Percentiles rank a stretch among this genome's conserved stretches.
phyloP scores from a whole-genome alignment of 768 basidiomycete species.

The Hygrophoropsis aurantiaca region DNA sequence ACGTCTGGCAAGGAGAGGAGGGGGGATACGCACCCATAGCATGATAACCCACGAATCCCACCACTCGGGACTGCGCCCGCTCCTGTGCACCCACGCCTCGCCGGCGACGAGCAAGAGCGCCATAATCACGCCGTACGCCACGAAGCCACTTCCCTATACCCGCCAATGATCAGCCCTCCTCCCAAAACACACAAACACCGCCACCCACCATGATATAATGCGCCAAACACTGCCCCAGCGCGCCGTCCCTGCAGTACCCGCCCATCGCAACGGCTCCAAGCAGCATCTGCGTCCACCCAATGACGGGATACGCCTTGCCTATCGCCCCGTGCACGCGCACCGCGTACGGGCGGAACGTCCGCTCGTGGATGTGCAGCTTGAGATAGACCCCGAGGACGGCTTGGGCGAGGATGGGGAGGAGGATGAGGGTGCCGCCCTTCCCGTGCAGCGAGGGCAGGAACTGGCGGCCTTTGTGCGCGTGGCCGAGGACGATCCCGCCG shows the following conservation, averaged over 20 bases:
- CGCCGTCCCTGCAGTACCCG: slow-evolving; percentile 73
- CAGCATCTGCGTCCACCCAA: slow-evolving; percentile 89
- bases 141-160: slow-evolving; percentile 75
- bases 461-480: slow-evolving; percentile 77
- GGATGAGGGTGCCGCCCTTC: slow-evolving; percentile 49
- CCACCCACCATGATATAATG: slow-evolving; percentile 74
- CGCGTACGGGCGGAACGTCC: slow-evolving; percentile 66
- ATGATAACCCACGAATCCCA: slow-evolving; percentile 76
- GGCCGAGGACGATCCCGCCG: slow-evolving; percentile 79
- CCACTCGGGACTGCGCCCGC: slow-evolving; percentile 77
- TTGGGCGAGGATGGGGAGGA: slow-evolving; percentile 67
- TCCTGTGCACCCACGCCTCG: slow-evolving; percentile 72
- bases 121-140: slow-evolving; percentile 83
- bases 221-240: slow-evolving; percentile 83
- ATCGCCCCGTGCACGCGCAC: slow-evolving; percentile 74
- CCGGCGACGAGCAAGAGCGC: slow-evolving; percentile 75
- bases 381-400: slow-evolving; percentile 81
- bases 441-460: slow-evolving; percentile 79
- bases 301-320: slow-evolving; percentile 79
- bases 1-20: slow-evolving; percentile 8
- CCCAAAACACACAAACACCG: slow-evolving; percentile 4
- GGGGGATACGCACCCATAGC: slow-evolving; percentile 44
- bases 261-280: slow-evolving; percentile 76
- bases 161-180: slow-evolving; percentile 10
- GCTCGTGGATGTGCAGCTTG: slow-evolving; percentile 87